Evolutionary conservation across 352 stramenopile species (phyloP), one percentile per base, ranked within the genome.

Genomic region (Globisporangium barbulae): DNA sequence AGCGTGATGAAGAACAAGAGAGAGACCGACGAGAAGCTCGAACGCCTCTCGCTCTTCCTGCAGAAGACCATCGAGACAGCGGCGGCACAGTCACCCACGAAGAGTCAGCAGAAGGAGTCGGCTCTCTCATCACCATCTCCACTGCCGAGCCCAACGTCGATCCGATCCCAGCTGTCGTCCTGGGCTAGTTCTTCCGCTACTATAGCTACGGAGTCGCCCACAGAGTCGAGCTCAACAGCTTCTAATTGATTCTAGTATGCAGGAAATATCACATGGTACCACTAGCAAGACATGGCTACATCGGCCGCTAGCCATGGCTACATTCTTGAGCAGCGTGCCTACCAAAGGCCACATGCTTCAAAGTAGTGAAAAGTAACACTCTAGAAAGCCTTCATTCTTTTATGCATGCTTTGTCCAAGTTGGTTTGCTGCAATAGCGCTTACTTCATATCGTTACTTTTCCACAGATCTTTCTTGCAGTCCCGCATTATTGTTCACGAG

Each of bases 31-130:
- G 69, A 69, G 56, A 85, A 86, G 56, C 66, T 88, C 52, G 66
- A 76, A 25, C 78, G 81, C 33, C 69, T 90, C 4, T 88, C 76
- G 0, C 52, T 79, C 15, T 88, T 88, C 54, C 67, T 90, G 15
- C 77, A 82, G 22, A 73, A 75, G 45, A 70, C 74, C n/a, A 67
- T 79, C 13, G 61, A 65, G 30, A 63, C 56, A 5, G 22, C 35
- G 4, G 45, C 41, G 12, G 41, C 50, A 7, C 41, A 45, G 39
- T 60, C 61, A 1, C 49, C 42, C 9, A 52, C 22, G 48, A 64
- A 59, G 59, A 39, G 25, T 31, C 35, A 53, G 50, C 17, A 30
- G 13, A 59, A 45, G 15, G 25, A 45, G 39, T 28, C 65, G 64
- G 35, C 63, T 22, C 54, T 65, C 0, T 72, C 57, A 3, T 63